These are phyloP conservation scores for Gossypioides kirkii DNA, from an alignment of 345 rosid genomes.

Conservation along the genomic window DNA sequence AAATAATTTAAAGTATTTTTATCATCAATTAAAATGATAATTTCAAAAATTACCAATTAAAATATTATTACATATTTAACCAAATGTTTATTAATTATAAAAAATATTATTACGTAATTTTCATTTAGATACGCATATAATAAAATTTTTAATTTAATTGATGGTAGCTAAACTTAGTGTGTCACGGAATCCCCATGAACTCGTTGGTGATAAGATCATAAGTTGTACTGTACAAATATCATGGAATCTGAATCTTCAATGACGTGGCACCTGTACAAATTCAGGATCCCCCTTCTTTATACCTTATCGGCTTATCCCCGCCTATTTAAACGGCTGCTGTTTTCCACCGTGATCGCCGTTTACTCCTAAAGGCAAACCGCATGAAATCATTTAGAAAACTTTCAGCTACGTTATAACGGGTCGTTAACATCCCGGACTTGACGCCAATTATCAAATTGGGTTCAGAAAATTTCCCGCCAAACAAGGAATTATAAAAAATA, in stretches of 20 bases:
- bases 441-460: conserved; percentile 13
- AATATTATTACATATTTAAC: no score
- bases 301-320: conserved; percentile 2
- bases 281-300: conserved; percentile 5
- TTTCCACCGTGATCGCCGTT: conserved; percentile 17
- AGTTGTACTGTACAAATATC: neutral
- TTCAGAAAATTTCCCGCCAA: conserved; percentile 38
- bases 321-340: conserved; percentile 21
- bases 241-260: conserved; percentile 13
- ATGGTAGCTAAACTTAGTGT: neutral
- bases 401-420: conserved; percentile 8
- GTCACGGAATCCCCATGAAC: neutral
- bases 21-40: no score
- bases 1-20: no score
- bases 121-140: no score
- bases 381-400: neutral
- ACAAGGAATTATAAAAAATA: neutral
- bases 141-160: neutral
- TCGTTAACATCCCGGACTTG: conserved; percentile 15
- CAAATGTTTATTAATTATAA: no score
- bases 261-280: conserved; percentile 17
- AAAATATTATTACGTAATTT: no score
- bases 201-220: neutral
- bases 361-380: neutral
- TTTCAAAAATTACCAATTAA: no score